These are phyloP conservation scores for Trichoderma guizhouense DNA, from an alignment of 2,329 filamentous ascomycete genomes.

Conservation along the genomic window DNA sequence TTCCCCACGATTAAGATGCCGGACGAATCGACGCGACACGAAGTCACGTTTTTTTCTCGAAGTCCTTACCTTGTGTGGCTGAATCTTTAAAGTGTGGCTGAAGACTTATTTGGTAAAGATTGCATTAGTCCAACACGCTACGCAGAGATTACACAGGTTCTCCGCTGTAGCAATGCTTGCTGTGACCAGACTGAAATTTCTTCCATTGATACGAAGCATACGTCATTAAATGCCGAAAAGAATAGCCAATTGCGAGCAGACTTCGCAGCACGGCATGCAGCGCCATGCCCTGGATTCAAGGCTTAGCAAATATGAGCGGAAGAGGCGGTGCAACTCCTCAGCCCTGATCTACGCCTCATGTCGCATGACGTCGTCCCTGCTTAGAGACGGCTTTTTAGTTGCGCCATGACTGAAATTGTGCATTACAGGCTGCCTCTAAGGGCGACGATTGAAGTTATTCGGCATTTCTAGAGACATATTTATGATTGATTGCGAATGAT, in stretches of 20 bases:
- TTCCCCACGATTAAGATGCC: background rate
- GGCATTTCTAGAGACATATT: background rate
- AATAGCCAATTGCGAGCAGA: background rate
- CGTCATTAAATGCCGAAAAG: background rate
- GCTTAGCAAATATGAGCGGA: background rate
- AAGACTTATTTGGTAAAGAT: background rate
- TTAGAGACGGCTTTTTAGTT: background rate
- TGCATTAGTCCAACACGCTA: background rate
- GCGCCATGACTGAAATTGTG: background rate
- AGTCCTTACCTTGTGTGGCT: background rate
- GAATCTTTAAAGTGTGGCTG: background rate
- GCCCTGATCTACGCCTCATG: background rate
- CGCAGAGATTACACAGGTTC: background rate
- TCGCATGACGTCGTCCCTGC: conserved; percentile 10
- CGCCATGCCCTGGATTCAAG: background rate
- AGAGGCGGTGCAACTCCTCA: conserved; percentile 12
- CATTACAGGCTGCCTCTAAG: background rate
- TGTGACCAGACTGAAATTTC: background rate
- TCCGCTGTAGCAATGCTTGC: background rate
- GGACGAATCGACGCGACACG: conserved; percentile 27
- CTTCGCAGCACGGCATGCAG: background rate
- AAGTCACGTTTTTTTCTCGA: conserved; percentile 28
- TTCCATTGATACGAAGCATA: background rate
- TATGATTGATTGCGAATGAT: background rate
- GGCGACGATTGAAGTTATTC: background rate